Evolutionary conservation across 768 basidiomycete species (phyloP).

Genomic region (Chalciporus piperatus): DNA sequence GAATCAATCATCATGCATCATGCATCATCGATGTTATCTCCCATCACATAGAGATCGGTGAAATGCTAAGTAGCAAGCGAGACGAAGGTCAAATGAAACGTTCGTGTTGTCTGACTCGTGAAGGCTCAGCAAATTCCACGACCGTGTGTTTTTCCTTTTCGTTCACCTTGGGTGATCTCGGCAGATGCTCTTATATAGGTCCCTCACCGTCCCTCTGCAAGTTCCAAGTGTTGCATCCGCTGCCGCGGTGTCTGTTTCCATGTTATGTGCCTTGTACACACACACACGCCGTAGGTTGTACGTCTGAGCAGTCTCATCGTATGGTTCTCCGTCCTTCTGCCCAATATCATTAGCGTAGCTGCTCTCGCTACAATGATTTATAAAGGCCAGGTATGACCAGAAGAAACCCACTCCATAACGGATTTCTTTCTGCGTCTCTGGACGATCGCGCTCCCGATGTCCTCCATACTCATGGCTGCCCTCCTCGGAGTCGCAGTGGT

Average conservation of each 20-base stretch:
- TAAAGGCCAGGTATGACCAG: neutral
- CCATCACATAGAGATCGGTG: no score
- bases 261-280: neutral
- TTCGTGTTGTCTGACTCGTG: no score
- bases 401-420: neutral
- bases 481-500: constrained; percentile 15
- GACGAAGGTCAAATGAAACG: neutral
- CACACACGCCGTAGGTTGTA: neutral
- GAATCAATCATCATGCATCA: no score
- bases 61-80: no score
- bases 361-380: neutral
- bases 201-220: no score
- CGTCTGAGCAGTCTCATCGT: constrained; percentile 2
- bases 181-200: no score
- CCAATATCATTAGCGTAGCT: neutral
- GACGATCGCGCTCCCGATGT: constrained; percentile 11
- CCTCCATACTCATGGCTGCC: constrained; percentile 10
- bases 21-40: no score
- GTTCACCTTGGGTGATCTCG: no score
- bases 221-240: no score
- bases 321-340: constrained; percentile 1
- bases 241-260: neutral
- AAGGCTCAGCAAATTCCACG: no score
- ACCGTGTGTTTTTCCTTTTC: no score
- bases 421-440: neutral